Evolutionary conservation across 352 stramenopile genomes (phyloP), one percentile per base, ranked within the genome.

Genomic region (Pythium phragmiticola): DNA sequence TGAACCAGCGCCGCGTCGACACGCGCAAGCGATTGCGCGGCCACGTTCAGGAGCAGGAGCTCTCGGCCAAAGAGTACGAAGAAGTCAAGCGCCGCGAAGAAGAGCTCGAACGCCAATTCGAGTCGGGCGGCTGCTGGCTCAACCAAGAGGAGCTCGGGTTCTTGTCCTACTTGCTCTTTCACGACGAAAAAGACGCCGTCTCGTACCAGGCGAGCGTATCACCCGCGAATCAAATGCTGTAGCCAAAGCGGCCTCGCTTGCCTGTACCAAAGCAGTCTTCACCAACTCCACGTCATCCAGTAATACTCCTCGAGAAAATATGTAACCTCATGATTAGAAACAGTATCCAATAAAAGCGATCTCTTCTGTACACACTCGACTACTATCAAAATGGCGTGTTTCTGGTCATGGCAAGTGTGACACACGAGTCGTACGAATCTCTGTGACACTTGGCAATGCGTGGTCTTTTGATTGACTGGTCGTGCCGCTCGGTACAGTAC

Each of bases 1-100:
- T 84, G 34, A 86, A 88, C 51, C 84, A 93, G 68, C 77, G 84
- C n/a, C 83, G 83, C 12, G 61, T 68, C 7, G 61, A 68, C 39
- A 46, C 52, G 9, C 61, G 61, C 37, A 68, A 68, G 53, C 47
- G 61, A 53, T 30, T 68, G 43, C 45, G 46, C 5, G 60, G 60
- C 43, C 60, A 66, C 43, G 52, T 56, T 21, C 60, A 55, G 16
- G 60, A 53, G 23, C 51, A 60, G 14, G 60, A 66, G 33, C 43
- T 66, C 5, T 55, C 60, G 1, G 60, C 60, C 14, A 60, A 57
- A 28, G 60, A 66, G 37, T 61, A 66, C 28, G 60, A 66, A 60
- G 52, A 66, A 21, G 60, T 66, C 19, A 60, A 60, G 51, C 50
- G 52, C 0, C 60, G 60, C 21, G 60, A 66, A 57, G 60, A 58